Evolutionary conservation across 2,329 filamentous ascomycete species (phyloP).

Genomic region (Plenodomus biglobosus): DNA sequence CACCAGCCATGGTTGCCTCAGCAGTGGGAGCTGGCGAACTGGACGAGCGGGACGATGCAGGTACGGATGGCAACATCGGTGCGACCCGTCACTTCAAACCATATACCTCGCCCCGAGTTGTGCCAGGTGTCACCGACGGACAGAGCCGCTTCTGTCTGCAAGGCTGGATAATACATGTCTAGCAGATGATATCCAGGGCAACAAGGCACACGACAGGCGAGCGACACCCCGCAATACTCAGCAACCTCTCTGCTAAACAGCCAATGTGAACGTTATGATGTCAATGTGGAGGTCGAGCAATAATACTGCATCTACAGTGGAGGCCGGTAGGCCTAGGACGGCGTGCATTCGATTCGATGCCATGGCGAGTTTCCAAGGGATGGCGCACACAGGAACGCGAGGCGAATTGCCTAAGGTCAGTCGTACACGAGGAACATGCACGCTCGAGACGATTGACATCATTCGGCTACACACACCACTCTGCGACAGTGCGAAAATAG

Average conservation of each 20-base stretch:
- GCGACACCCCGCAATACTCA: too few species aligned
- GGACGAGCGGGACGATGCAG: not conserved
- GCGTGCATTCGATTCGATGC: not conserved
- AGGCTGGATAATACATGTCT: too few species aligned
- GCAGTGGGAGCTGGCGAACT: not conserved
- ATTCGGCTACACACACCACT: not conserved
- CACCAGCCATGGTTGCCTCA: not conserved
- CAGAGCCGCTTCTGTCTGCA: too few species aligned
- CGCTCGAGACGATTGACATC: not conserved
- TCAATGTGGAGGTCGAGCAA: not conserved
- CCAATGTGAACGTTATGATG: not conserved
- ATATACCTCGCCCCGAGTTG: too few species aligned
- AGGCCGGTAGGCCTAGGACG: not conserved
- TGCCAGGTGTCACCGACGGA: too few species aligned
- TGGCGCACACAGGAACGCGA: not conserved
- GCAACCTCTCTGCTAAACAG: not conserved
- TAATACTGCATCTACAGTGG: not conserved
- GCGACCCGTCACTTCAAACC: not conserved
- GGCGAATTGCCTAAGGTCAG: not conserved
- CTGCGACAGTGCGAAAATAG: not conserved
- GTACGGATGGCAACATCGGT: not conserved
- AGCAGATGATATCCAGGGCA: too few species aligned
- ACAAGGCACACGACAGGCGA: too few species aligned
- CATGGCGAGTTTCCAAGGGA: not conserved
- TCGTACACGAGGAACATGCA: not conserved